Percentiles rank a stretch among this genome's conserved stretches.
These are phyloP conservation scores for Mortierella polycephala DNA, from an alignment of 371 early-diverging fungal genomes.

Conservation along the genomic window DNA sequence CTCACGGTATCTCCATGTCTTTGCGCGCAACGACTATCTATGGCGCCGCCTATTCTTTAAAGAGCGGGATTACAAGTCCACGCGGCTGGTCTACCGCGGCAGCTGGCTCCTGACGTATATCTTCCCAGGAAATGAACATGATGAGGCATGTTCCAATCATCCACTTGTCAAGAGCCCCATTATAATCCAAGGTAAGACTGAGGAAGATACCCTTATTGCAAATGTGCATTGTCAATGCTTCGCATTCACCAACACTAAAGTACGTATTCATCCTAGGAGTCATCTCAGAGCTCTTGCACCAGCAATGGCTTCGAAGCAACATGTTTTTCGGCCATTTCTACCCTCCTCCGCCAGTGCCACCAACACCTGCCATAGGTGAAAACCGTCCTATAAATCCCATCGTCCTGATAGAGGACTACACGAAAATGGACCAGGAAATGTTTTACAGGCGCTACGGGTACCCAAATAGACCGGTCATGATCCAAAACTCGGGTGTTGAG, in stretches of 20 bases:
- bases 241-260: neutral
- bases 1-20: constrained; percentile 44
- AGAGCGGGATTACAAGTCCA: constrained; percentile 13
- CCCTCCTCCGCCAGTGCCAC: constrained; percentile 47
- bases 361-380: constrained; percentile 1
- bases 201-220: no score
- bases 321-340: constrained; percentile 55
- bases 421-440: constrained; percentile 23
- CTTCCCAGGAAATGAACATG: constrained; percentile 34
- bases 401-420: constrained; percentile 44
- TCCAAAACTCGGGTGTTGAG: constrained; percentile 52
- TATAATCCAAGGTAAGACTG: constrained; percentile 23
- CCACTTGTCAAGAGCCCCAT: constrained; percentile 30
- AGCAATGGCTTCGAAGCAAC: constrained; percentile 16
- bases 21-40: constrained; percentile 47
- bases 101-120: constrained; percentile 54
- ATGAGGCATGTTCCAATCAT: constrained; percentile 29
- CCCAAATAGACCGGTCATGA: constrained; percentile 50
- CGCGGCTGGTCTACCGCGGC: constrained; percentile 41
- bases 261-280: constrained; percentile 12
- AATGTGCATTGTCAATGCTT: no score
- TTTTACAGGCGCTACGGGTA: constrained; percentile 46
- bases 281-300: constrained; percentile 13
- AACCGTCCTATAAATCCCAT: constrained; percentile 2
- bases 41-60: constrained; percentile 48